These are phyloP conservation scores for Aspergillus nidulans DNA, from an alignment of 495 filamentous ascomycete species.

Conservation along the genomic window DNA sequence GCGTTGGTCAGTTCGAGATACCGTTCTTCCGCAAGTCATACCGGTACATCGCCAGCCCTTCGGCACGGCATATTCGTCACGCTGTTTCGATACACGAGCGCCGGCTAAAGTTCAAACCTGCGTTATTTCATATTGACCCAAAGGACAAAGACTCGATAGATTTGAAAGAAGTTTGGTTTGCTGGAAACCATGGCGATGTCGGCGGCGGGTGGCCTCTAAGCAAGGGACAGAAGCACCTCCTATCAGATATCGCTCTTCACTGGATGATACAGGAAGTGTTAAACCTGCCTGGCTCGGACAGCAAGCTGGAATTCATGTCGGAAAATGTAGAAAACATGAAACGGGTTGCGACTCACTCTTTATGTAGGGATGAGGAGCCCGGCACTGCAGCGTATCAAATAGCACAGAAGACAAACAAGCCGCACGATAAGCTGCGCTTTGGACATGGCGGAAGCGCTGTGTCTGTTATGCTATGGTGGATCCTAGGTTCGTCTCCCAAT, in stretches of 20 bases:
- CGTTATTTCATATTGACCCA: slow-evolving; percentile 54
- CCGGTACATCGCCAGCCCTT: slow-evolving; percentile 18
- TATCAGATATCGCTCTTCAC: slow-evolving; percentile 34
- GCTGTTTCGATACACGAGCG: slow-evolving; percentile 67
- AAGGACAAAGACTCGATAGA: slow-evolving; percentile 51
- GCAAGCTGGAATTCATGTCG: slow-evolving; percentile 11
- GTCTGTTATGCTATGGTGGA: slow-evolving; percentile 15
- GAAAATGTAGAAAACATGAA: slow-evolving; percentile 1
- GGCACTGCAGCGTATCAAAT: background rate
- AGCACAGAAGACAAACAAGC: slow-evolving; percentile 9
- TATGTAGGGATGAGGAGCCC: slow-evolving; percentile 8
- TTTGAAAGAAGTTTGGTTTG: slow-evolving; percentile 71
- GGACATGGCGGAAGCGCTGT: slow-evolving; percentile 5
- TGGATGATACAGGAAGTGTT: slow-evolving; percentile 40
- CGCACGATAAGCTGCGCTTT: slow-evolving; percentile 17
- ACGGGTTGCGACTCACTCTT: background rate
- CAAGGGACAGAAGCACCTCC: slow-evolving; percentile 13
- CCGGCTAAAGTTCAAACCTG: slow-evolving; percentile 53
- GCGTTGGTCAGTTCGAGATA: slow-evolving; percentile 29
- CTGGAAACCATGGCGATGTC: slow-evolving; percentile 67
- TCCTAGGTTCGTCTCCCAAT: slow-evolving; percentile 6
- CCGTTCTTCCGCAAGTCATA: slow-evolving; percentile 18
- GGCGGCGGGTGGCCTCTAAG: slow-evolving; percentile 66
- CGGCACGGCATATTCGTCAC: slow-evolving; percentile 53
- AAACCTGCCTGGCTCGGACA: slow-evolving; percentile 15